These are phyloP conservation scores for Mycena maculata DNA, from an alignment of 768 basidiomycete genomes.

Conservation along the genomic window DNA sequence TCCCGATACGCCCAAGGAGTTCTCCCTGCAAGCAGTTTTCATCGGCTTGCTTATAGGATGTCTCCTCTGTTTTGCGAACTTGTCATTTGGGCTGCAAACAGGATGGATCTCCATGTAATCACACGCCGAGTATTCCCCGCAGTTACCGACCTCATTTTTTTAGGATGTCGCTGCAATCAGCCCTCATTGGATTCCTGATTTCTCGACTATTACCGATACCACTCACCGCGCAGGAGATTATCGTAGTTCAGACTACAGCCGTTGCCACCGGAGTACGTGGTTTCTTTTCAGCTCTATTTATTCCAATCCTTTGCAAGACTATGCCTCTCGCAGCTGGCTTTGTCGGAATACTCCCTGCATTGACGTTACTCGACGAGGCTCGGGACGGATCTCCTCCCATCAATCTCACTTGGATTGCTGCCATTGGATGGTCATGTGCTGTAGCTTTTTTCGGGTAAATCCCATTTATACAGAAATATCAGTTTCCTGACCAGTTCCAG, in stretches of 20 bases:
- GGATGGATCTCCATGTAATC: constrained; percentile 90
- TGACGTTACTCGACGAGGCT: constrained; percentile 78
- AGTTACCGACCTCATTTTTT: constrained; percentile 8
- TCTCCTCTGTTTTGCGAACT: constrained; percentile 91
- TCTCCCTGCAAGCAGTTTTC: constrained; percentile 67
- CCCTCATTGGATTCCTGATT: constrained; percentile 90
- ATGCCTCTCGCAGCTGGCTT: constrained; percentile 90
- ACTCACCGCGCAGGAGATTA: constrained; percentile 91
- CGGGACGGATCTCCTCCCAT: constrained; percentile 85
- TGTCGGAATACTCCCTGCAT: constrained; percentile 93
- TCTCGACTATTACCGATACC: constrained; percentile 79
- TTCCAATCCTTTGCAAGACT: constrained; percentile 39
- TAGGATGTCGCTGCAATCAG: constrained; percentile 97
- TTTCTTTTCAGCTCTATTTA: background rate
- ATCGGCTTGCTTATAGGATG: constrained; percentile 88
- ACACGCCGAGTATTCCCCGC: background rate
- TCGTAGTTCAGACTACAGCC: constrained; percentile 94
- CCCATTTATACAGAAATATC: background rate
- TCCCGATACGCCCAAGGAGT: constrained; percentile 22
- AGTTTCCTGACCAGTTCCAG: constrained; percentile 48
- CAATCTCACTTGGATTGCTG: constrained; percentile 75
- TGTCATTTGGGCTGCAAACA: constrained; percentile 88
- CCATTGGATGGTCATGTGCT: constrained; percentile 88
- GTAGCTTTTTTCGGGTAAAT: constrained; percentile 92
- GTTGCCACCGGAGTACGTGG: constrained; percentile 80